Base-by-base conservation (phyloP, 768 basidiomycete genomes). In the Pleurotus salmoneostramineus region DNA sequence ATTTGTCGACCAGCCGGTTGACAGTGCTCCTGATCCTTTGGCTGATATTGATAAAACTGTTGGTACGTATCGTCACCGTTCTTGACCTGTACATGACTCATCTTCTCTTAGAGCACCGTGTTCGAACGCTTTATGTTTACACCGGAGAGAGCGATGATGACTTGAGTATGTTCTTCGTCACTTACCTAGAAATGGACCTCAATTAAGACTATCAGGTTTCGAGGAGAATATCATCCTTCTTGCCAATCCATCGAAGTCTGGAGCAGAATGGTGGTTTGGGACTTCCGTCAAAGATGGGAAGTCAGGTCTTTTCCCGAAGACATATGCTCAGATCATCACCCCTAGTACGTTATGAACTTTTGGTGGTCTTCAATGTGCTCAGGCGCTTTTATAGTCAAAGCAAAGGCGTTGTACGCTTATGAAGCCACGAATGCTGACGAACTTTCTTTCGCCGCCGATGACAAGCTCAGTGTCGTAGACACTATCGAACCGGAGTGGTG, bases 221-320 rank as follows among this genome's bases (percentile, higher is more conserved):
- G 81, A 71, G 27, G 87, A 90, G 66, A 94, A 98, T 69, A 65
- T 86, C 27, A 78, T 95, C 50, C 73, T 98, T 10, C 71, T 76
- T 35, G 94, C 91, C 8, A 83, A 96, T 70, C 93, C 95, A 0
- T 92, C 95, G 14, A 96, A 91, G 70, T 77, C 85, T 34, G 84
- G 81, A 15, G 85, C 89, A 40, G 92, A 93, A 61, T 98, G 97
- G 97, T 96, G 93, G 92, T 91, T 90, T 67, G 95, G 94, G 31
- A 89, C 78, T 3, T 69, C 82, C 12, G 72, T 86, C 34, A 83
- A 77, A 56, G 82, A 77, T 54, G 86, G 88, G 15, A 84, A 81
- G 65, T 77, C 81, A 35, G 97, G 97, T 1, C 85, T 95, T 75
- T 93, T 98, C 84, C 96, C 96, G 0, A 86, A 87, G 68, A 85